Percentiles rank a stretch among this genome's conserved stretches.
These are phyloP conservation scores for Pseudogymnoascus sp. DNA, from an alignment of 2,329 filamentous ascomycete species.

Conservation along the genomic window DNA sequence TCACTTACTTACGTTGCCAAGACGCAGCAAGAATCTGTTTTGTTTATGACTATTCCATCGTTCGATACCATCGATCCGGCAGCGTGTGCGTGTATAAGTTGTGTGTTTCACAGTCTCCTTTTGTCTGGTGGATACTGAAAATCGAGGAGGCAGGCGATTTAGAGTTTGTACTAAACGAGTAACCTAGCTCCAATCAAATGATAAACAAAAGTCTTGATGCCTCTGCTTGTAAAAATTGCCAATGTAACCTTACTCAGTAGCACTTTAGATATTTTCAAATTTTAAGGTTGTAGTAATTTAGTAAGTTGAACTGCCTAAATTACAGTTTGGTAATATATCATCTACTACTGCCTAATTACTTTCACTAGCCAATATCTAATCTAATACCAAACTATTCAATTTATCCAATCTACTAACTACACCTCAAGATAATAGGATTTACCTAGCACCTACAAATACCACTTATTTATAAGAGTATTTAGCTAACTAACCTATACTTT, in stretches of 20 bases:
- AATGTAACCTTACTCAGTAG: neutral
- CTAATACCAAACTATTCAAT: too few species aligned
- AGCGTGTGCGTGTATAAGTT: constrained; percentile 7
- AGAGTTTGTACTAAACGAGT: constrained; percentile 1
- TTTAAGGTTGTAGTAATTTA: too few species aligned
- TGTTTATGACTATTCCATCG: constrained; percentile 7
- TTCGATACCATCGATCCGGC: constrained; percentile 7
- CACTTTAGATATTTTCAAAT: too few species aligned
- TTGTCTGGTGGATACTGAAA: neutral
- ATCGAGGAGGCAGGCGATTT: neutral
- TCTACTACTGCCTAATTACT: too few species aligned
- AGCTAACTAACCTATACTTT: too few species aligned
- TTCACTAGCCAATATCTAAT: too few species aligned
- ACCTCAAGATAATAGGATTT: too few species aligned
- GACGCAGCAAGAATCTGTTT: constrained; percentile 6
- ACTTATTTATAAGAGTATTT: too few species aligned
- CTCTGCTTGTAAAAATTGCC: neutral
- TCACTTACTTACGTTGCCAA: constrained; percentile 8
- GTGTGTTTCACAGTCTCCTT: constrained; percentile 6
- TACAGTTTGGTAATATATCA: too few species aligned
- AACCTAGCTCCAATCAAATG: constrained; percentile 2
- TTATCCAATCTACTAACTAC: too few species aligned
- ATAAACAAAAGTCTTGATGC: neutral
- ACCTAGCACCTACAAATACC: too few species aligned
- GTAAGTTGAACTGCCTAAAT: too few species aligned